Base-by-base conservation (phyloP, 345 rosid species). In the Syzygium jambos region DNA sequence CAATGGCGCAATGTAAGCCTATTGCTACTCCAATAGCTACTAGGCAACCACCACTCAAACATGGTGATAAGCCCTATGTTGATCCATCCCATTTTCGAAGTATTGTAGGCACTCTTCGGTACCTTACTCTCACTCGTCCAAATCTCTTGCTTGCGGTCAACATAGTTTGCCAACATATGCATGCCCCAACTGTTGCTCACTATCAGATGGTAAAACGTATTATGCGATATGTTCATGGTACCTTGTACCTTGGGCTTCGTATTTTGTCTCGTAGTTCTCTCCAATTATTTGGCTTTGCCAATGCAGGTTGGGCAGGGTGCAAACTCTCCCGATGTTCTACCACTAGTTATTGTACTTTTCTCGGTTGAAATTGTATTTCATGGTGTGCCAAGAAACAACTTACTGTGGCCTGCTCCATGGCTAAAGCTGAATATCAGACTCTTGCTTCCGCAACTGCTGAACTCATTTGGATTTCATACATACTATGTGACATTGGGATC, bases 201-300 rank as follows among this genome's bases (percentile, higher is more conserved):
- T 56, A 56, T 56, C 0, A 56, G 13, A 23, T 22, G 61, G 61
- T 9, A 56, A 56, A 56, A 23, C 1, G 0, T 56, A 56, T 56
- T 23, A 0, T 56, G 0, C 15, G 0, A 57, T 25, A 57, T 11
- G 15, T 25, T 25, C 7, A 0, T 0, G 2, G 65, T n/a, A 25
- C 29, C 11, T 57, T 57, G 25, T 8, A 57, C 65, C 65, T 23
- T 25, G 11, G 29, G 6, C 7, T 57, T 57, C 5, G 29, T 29
- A 57, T 57, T 23, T 55, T 55, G 6, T 57, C 65, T 57, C 10
- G 15, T 57, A 57, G 29, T 57, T 57, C 65, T 57, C 29, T 57
- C 29, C 29, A 57, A 25, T 57, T 57, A 27, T 57, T 57, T 57
- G 29, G 65, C 65, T 11, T 57, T 27, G 5, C 15, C 3, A 1